These are phyloP conservation scores for Thalia dealbata DNA, from an alignment of 176 grass and related monocot genomes.

Conservation along the genomic window DNA sequence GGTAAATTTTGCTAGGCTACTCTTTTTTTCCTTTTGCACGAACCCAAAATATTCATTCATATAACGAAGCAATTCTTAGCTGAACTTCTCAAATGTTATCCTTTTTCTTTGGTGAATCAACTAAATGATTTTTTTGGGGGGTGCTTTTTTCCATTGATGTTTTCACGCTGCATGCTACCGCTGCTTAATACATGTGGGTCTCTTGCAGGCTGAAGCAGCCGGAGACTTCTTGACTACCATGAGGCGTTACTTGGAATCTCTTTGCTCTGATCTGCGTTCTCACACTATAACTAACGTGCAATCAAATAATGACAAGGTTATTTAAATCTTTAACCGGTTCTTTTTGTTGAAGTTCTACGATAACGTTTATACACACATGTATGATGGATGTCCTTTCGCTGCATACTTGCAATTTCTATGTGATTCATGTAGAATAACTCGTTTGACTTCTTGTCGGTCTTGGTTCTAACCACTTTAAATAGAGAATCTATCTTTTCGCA, in stretches of 20 bases:
- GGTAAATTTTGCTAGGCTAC: no score
- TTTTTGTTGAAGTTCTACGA: slow-evolving; percentile 9
- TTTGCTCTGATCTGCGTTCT: slow-evolving; percentile 79
- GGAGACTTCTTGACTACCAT: slow-evolving; percentile 60
- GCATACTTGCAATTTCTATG: no score
- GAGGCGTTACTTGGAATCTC: slow-evolving; percentile 70
- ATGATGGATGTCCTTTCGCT: not conserved
- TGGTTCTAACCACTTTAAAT: no score
- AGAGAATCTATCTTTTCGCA: not conserved
- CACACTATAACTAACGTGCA: slow-evolving; percentile 98
- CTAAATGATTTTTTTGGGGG: no score
- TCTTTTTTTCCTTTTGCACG: no score
- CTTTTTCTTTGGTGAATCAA: not conserved
- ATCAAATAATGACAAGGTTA: slow-evolving; percentile 90
- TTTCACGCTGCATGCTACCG: not conserved
- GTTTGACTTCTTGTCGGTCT: not conserved
- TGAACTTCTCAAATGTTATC: no score
- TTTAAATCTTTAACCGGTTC: slow-evolving; percentile 7
- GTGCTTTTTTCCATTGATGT: no score
- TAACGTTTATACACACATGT: not conserved
- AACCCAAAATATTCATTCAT: no score
- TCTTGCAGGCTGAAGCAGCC: slow-evolving; percentile 67
- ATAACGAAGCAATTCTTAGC: no score
- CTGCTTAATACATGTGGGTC: not conserved
- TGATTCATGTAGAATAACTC: no score